Conservation (phyloP, 2,329 filamentous ascomycete species). For the Aspergillus pseudonomiae region DNA sequence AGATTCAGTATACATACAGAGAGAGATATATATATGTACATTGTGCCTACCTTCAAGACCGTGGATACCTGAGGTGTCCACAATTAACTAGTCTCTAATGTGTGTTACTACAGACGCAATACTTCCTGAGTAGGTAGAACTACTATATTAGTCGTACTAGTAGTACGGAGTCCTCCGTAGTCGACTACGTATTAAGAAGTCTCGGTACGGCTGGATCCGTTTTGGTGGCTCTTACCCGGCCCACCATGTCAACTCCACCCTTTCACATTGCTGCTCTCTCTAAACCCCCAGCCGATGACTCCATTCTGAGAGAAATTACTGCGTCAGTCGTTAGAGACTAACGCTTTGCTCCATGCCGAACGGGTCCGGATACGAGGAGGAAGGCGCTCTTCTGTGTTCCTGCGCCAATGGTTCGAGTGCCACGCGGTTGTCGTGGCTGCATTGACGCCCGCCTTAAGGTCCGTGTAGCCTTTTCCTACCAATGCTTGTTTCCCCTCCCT, state of each 20-base stretch:
- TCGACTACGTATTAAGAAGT: too few relatives aligned
- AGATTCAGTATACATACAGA: not conserved
- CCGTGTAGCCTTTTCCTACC: not conserved
- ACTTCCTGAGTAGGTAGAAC: not conserved
- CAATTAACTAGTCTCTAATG: too few relatives aligned
- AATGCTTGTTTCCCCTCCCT: not conserved
- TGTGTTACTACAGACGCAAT: not conserved
- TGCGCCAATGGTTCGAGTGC: constrained; percentile 34
- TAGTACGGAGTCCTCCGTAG: too few relatives aligned
- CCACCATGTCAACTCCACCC: not conserved
- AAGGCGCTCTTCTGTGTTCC: constrained; percentile 8
- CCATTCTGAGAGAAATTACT: not conserved
- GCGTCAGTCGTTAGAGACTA: not conserved
- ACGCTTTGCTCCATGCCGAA: constrained; percentile 15
- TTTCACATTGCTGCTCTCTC: not conserved
- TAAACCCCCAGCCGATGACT: not conserved
- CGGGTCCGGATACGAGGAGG: constrained; percentile 10
- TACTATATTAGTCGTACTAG: not conserved
- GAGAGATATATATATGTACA: not conserved
- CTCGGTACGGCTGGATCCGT: too few relatives aligned
- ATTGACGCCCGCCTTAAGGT: constrained; percentile 20
- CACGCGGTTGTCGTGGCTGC: constrained; percentile 33
- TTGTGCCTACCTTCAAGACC: too few relatives aligned
- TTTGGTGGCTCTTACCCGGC: too few relatives aligned
- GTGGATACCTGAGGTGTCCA: not conserved